Evolutionary conservation across 2,329 filamentous ascomycete genomes (phyloP), one percentile per base, ranked within the genome.

Genomic region (Colletotrichum trifolii): DNA sequence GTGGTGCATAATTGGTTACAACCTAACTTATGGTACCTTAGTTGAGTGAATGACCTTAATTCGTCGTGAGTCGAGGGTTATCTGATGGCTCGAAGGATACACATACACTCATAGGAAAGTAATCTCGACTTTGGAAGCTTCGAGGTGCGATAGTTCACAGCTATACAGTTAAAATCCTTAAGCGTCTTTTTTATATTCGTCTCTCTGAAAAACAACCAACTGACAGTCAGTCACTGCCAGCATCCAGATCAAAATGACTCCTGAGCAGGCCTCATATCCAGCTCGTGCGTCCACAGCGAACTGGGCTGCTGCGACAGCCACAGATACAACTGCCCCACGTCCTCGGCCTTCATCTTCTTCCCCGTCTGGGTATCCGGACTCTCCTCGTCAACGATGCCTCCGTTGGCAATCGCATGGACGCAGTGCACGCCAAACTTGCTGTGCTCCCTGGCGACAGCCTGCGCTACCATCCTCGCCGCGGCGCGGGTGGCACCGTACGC

Each of bases 361-460:
- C 85, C 85, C 0, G 70, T 77, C 69, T 76, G 75, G 46, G 80
- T 79, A 35, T 81, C 81, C 59, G 83, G 80, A 1, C 78, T 79
- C 35, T 83, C 75, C 59, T 81, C 82, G 70, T 87, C 85, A 36
- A 75, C 76, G 59, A 88, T 87, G 0, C 73, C 74, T 0, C 84
- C 85, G 70, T 88, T 88, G 1, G 83, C 84, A 65, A 88, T 85
- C 3, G 85, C 80, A 73, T 89, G 86, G n/a, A 83, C 84, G 4
- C 87, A 84, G 72, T 88, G 85, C 0, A 88, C 73, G 2, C 85
- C 85, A 65, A 81, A 82, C n/a, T 79, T 78, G 68, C 81, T 85
- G 74, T 87, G 83, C 73, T 88, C 86, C 42, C 84, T 80, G 0
- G 84, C 85, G 47, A 88, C 73, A 8, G 79, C 82, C 72, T 87